A percentile compares a stretch with the other conserved stretches of the same genome.
These are phyloP conservation scores for Metschnikowia hibisci DNA, from an alignment of 805 yeast species.

Conservation along the genomic window DNA sequence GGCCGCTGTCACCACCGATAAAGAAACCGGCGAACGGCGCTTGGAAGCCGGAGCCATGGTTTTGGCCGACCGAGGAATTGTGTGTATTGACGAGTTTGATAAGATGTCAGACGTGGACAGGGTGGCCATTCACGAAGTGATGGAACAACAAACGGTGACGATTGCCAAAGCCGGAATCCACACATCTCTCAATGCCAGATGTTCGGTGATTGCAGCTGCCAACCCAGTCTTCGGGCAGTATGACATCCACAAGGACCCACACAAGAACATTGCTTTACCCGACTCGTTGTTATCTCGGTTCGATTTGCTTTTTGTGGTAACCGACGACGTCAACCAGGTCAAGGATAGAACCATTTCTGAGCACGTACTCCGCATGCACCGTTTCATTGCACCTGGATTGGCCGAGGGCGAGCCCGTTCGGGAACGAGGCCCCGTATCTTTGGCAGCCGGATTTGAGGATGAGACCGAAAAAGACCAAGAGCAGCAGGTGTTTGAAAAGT, in stretches of 20 bases:
- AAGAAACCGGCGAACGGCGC: conserved; percentile 94
- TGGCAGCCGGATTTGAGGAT: conserved; percentile 75
- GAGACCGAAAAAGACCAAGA: conserved; percentile 44
- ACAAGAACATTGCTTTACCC: conserved; percentile 92
- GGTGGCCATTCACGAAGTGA: conserved; percentile 98
- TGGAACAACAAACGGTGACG: conserved; percentile 99
- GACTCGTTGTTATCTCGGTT: conserved; percentile 96
- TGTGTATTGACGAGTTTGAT: conserved; percentile 98
- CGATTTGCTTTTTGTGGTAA: conserved; percentile 90
- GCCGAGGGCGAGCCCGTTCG: conserved; percentile 92
- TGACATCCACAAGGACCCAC: conserved; percentile 93
- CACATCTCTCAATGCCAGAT: conserved; percentile 92
- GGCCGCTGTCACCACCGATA: conserved; percentile 95
- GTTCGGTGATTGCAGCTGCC: conserved; percentile 97
- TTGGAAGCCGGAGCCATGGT: conserved; percentile 99
- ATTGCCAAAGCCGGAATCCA: conserved; percentile 98
- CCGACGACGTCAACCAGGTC: conserved; percentile 86
- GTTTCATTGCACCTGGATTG: conserved; percentile 82
- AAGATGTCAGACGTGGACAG: conserved; percentile 96
- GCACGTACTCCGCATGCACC: conserved; percentile 91
- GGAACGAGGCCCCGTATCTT: conserved; percentile 63
- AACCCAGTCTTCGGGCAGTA: conserved; percentile 97
- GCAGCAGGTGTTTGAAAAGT: conserved; percentile 77
- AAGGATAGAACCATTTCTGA: conserved; percentile 87
- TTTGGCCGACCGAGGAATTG: conserved; percentile 93